Evolutionary conservation across 2,329 filamentous ascomycete genomes (phyloP).

Genomic region (Pseudogymnoascus sp.): DNA sequence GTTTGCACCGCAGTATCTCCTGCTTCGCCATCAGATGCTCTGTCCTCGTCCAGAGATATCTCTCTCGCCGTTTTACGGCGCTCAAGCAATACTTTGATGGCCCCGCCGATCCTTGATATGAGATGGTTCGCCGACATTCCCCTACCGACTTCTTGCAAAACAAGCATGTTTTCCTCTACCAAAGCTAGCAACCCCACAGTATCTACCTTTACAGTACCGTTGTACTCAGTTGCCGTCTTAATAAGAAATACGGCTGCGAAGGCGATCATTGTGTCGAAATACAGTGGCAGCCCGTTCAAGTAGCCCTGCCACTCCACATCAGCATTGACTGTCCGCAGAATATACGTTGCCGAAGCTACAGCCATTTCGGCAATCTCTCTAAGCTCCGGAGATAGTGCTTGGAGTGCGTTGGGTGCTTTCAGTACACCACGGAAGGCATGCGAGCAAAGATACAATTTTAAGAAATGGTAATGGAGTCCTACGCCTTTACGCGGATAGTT

Average conservation of each 20-base stretch:
- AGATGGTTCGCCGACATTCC: not conserved
- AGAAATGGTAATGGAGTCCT: slow-evolving; percentile 35
- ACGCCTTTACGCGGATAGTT: slow-evolving; percentile 35
- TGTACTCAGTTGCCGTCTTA: slow-evolving; percentile 19
- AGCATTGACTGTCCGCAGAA: slow-evolving; percentile 20
- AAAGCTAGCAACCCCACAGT: slow-evolving; percentile 19
- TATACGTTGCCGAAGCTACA: slow-evolving; percentile 21
- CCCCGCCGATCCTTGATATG: not conserved
- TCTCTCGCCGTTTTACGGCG: not conserved
- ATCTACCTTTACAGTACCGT: slow-evolving; percentile 16
- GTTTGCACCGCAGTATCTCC: not conserved
- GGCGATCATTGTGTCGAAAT: slow-evolving; percentile 26
- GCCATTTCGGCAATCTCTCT: slow-evolving; percentile 25
- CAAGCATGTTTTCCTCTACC: not conserved
- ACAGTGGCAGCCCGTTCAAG: slow-evolving; percentile 24
- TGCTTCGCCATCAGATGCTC: not conserved
- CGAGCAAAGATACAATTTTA: slow-evolving; percentile 36
- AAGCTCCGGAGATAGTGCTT: slow-evolving; percentile 16
- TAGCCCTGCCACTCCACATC: slow-evolving; percentile 21
- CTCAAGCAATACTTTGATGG: not conserved
- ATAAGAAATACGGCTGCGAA: slow-evolving; percentile 26
- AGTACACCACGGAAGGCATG: slow-evolving; percentile 33
- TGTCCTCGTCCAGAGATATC: not conserved
- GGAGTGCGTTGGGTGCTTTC: not conserved
- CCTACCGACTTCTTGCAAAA: slow-evolving; percentile 8